Percentiles rank a stretch among this genome's conserved stretches.
phyloP scores from a whole-genome alignment of 257 asterid genomes.

The Echium plantagineum region DNA sequence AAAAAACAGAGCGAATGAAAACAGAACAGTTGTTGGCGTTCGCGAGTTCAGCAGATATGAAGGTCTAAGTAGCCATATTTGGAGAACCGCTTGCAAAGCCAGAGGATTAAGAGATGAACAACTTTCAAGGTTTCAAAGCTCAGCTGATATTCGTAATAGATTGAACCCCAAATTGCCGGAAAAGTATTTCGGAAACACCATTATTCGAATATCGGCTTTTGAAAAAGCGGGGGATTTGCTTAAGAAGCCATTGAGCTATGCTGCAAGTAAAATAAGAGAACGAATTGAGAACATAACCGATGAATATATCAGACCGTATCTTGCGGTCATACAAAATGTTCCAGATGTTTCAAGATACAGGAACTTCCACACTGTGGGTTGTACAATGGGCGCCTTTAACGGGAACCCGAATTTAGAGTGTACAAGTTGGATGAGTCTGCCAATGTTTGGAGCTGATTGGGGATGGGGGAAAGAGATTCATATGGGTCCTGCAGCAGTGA shows the following conservation, averaged over 20 bases:
- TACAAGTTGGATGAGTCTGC: conserved; percentile 39
- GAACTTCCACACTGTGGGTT: not conserved
- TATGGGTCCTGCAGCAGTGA: conserved; percentile 44
- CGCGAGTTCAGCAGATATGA: conserved; percentile 12
- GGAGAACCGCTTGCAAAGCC: conserved; percentile 20
- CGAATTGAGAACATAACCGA: not conserved
- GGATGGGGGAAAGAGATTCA: conserved; percentile 53
- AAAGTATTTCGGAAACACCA: conserved; percentile 19
- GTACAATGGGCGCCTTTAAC: not conserved
- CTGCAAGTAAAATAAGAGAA: conserved; percentile 11
- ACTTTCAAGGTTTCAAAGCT: conserved; percentile 2
- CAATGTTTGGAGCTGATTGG: conserved; percentile 32
- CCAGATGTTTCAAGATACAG: not conserved
- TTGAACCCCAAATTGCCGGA: conserved; percentile 15
- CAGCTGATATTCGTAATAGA: conserved; percentile 6
- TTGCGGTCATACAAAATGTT: not conserved
- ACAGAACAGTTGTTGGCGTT: not conserved
- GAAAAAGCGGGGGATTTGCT: conserved; percentile 9
- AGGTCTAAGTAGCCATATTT: conserved; percentile 16
- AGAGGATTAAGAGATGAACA: conserved; percentile 13
- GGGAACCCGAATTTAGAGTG: conserved; percentile 32
- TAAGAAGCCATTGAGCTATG: conserved; percentile 6
- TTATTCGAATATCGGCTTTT: not conserved
- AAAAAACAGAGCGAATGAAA: conserved; percentile 10
- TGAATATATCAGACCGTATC: conserved; percentile 3